phyloP scores from a whole-genome alignment of 495 filamentous ascomycete species.

The Trichoderma erinaceum region DNA sequence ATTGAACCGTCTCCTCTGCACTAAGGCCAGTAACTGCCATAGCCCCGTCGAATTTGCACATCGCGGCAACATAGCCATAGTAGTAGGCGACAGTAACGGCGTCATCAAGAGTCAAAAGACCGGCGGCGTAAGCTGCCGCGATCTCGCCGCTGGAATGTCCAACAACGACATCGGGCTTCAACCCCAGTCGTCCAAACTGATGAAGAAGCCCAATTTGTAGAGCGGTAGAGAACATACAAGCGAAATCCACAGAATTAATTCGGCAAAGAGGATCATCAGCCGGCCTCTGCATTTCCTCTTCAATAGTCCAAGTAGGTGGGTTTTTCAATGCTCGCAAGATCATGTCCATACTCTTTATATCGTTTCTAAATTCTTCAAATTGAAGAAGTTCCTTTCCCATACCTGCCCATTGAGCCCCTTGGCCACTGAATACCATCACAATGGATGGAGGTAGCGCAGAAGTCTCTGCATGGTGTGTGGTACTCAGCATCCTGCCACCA shows the following conservation, averaged over 20 bases:
- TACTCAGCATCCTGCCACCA: background rate
- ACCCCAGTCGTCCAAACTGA: constrained; percentile 36
- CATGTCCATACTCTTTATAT: constrained; percentile 7
- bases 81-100: constrained; percentile 25
- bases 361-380: background rate
- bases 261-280: constrained; percentile 39
- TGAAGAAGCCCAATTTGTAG: constrained; percentile 43
- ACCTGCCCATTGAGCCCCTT: constrained; percentile 22
- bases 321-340: background rate
- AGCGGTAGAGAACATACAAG: constrained; percentile 36
- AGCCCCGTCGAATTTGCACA: constrained; percentile 21
- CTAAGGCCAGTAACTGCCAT: constrained; percentile 32
- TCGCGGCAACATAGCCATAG: constrained; percentile 22
- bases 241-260: constrained; percentile 25
- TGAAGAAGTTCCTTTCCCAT: constrained; percentile 19
- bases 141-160: constrained; percentile 35
- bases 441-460: background rate
- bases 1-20: constrained; percentile 20
- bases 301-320: constrained; percentile 12
- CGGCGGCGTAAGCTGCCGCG: constrained; percentile 29
- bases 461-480: background rate
- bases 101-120: constrained; percentile 20
- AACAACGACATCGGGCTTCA: constrained; percentile 34
- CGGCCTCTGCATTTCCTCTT: constrained; percentile 38
- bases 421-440: constrained; percentile 20